Evolutionary conservation across 257 asterid genomes (phyloP).

Genomic region (Ophiorrhiza pumila): DNA sequence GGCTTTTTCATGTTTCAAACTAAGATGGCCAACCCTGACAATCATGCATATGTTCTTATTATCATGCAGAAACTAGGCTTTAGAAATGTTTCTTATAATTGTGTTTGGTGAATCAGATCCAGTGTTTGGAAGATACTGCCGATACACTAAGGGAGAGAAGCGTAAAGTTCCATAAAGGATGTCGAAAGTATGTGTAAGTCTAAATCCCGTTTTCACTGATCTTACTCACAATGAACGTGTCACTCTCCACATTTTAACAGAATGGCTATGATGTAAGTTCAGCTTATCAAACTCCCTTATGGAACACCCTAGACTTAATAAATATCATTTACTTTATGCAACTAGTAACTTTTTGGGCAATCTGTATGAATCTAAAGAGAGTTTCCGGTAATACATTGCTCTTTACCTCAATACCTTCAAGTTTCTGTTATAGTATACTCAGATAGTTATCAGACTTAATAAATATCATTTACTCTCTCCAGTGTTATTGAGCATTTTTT

Average conservation of each 20-base stretch:
- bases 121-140: constrained; percentile 83
- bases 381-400: neutral
- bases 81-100: constrained; percentile 7
- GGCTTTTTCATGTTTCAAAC: neutral
- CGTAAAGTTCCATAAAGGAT: constrained; percentile 86
- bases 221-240: constrained; percentile 12
- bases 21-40: constrained; percentile 2
- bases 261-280: neutral
- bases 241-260: constrained; percentile 6
- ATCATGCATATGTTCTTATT: neutral
- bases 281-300: neutral
- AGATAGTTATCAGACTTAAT: neutral
- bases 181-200: constrained; percentile 88
- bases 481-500: constrained; percentile 7
- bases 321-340: neutral
- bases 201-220: constrained; percentile 2
- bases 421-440: neutral
- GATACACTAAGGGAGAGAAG: constrained; percentile 78
- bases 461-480: no score
- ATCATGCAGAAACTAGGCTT: neutral
- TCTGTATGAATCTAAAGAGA: neutral
- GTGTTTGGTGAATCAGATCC: constrained; percentile 64
- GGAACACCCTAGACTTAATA: neutral
- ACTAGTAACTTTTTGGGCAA: neutral
- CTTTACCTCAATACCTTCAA: neutral